Evolutionary conservation across 352 stramenopile species (phyloP), one percentile per base, ranked within the genome.

Genomic region (Pythium monospermum): DNA sequence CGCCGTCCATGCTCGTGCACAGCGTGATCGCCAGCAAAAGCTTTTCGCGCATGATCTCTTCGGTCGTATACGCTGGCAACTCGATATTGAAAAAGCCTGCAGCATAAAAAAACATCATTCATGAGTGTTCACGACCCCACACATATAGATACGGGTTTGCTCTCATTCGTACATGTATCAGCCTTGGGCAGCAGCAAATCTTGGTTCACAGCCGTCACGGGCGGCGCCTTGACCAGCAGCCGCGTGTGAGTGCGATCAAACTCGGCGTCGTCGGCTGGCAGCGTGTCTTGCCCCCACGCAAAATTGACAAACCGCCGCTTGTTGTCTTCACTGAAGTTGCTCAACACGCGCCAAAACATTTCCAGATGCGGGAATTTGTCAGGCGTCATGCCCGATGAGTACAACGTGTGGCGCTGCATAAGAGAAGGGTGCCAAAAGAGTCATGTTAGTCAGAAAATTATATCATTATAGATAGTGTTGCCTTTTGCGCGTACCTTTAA

Each of bases 301-400:
- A 93, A 93, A 43, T 88, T 89, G 53, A 93, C 86, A 48, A 93
- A 93, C 0, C 73, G 73, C 5, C 76, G 75, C 57, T 87, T 90
- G 59, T 93, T 86, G 26, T 85, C 75, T 44, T 85, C 74, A 21
- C 58, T 87, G 22, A 91, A 85, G 6, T 50, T 41, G 6, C 53
- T 55, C 10, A 93, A 53, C 11, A 87, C 79, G 4, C 62, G 64
- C 82, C 82, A 93, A 57, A 93, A 93, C 54, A 69, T 85, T 21
- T 85, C 71, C 30, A 93, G 57, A 36, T 93, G 82, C 15, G 77
- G 76, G 32, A 71, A 85, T 21, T 78, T 71, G 16, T 87, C 82
- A 2, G 71, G 73, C 5, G 64, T 87, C 76, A 90, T 88, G 3
- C 82, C 79, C 0, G 75, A 85, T 4, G 80, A 82, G 49, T 93